Evolutionary conservation across 306 rosid species (phyloP).

Genomic region (Urtica urens): DNA sequence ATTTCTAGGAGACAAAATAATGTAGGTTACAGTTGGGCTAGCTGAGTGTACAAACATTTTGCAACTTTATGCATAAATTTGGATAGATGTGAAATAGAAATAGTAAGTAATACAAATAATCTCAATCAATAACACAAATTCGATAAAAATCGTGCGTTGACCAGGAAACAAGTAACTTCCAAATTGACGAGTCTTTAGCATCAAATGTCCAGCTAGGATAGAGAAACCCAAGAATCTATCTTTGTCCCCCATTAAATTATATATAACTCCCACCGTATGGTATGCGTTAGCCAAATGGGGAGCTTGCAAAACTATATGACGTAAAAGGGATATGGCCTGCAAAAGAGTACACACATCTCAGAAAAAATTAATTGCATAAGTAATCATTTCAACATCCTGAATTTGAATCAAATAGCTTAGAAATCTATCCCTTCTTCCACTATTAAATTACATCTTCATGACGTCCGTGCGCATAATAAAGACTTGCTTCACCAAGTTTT

Average conservation of each 20-base stretch:
- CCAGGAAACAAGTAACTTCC: slow-evolving; percentile 57
- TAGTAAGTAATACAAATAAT: background rate
- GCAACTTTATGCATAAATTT: too few relatives aligned
- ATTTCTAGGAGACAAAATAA: too few relatives aligned
- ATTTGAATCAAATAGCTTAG: too few relatives aligned
- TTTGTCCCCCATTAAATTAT: slow-evolving; percentile 39
- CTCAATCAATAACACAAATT: slow-evolving; percentile 8
- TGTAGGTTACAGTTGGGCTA: too few relatives aligned
- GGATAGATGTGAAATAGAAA: too few relatives aligned
- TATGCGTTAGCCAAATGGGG: slow-evolving; percentile 70
- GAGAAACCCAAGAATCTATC: slow-evolving; percentile 50
- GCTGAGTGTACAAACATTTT: too few relatives aligned
- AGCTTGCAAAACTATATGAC: slow-evolving; percentile 53
- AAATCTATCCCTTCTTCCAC: too few relatives aligned
- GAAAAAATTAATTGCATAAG: too few relatives aligned
- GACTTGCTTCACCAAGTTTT: slow-evolving; percentile 67
- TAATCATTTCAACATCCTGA: too few relatives aligned
- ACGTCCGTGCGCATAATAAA: slow-evolving; percentile 43
- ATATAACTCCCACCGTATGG: slow-evolving; percentile 75
- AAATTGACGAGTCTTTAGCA: slow-evolving; percentile 53
- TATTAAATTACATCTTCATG: slow-evolving; percentile 42
- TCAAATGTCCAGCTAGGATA: slow-evolving; percentile 71
- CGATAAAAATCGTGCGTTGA: slow-evolving; percentile 42
- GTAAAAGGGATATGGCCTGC: slow-evolving; percentile 59
- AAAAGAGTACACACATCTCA: too few relatives aligned